phyloP scores from a whole-genome alignment of 2,329 filamentous ascomycete species.

The Fusarium multiceps region DNA sequence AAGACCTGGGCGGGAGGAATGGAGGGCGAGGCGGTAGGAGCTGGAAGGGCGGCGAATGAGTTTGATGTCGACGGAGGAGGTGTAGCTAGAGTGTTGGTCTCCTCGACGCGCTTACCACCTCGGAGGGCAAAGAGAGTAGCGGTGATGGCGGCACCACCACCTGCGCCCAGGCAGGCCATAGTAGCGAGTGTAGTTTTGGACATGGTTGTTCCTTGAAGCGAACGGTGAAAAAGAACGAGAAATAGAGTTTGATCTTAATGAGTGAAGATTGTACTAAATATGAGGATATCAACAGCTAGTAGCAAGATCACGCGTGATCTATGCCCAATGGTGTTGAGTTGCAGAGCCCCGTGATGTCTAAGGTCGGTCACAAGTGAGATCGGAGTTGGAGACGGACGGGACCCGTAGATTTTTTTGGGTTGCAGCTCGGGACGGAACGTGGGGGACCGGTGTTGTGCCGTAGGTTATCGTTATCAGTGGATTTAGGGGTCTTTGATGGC shows the following conservation, averaged over 20 bases:
- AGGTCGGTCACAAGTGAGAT: slow-evolving; percentile 29
- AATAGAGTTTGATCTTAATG: slow-evolving; percentile 3
- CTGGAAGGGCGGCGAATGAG: slow-evolving; percentile 46
- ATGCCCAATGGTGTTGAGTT: slow-evolving; percentile 30
- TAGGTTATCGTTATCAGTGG: slow-evolving; percentile 19
- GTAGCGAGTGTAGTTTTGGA: slow-evolving; percentile 81
- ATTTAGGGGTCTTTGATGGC: slow-evolving; percentile 23
- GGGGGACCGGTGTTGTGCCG: slow-evolving; percentile 39
- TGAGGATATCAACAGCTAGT: not conserved
- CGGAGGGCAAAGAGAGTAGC: slow-evolving; percentile 73
- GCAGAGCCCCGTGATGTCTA: slow-evolving; percentile 32
- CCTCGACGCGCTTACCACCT: slow-evolving; percentile 59
- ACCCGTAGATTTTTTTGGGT: slow-evolving; percentile 33
- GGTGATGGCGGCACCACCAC: slow-evolving; percentile 79
- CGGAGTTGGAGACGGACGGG: not conserved
- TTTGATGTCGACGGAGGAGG: slow-evolving; percentile 47
- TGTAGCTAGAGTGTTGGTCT: slow-evolving; percentile 48
- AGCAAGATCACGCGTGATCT: slow-evolving; percentile 23
- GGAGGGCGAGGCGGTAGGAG: slow-evolving; percentile 49
- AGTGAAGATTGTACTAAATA: not conserved
- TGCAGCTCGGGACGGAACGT: slow-evolving; percentile 27
- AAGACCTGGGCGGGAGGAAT: slow-evolving; percentile 70
- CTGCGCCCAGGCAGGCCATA: slow-evolving; percentile 80
- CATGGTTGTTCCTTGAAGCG: slow-evolving; percentile 61
- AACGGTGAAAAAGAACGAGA: not conserved